Evolutionary conservation across 208 protist genomes (phyloP).

Genomic region (Leishmania guyanensis): DNA sequence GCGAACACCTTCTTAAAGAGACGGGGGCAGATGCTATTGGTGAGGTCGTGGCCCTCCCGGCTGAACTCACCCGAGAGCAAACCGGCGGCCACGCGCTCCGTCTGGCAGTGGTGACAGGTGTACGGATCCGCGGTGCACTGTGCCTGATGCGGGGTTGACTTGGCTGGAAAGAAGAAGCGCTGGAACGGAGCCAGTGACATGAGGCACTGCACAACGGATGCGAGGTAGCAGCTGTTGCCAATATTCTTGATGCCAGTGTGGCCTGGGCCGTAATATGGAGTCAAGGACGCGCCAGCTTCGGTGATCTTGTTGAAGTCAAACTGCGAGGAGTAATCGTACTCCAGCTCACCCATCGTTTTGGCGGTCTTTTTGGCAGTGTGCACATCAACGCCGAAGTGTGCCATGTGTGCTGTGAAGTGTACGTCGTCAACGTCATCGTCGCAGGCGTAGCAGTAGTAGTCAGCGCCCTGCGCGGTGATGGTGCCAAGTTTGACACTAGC

Average conservation of each 20-base stretch:
- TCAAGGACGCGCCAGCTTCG: constrained; percentile 85
- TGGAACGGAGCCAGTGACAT: constrained; percentile 82
- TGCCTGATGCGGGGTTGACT: constrained; percentile 49
- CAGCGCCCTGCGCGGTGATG: constrained; percentile 82
- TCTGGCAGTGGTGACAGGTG: constrained; percentile 82
- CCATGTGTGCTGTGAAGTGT: constrained; percentile 93
- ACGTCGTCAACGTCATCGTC: constrained; percentile 96
- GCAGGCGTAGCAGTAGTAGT: constrained; percentile 96
- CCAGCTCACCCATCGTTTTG: constrained; percentile 96
- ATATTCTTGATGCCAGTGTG: constrained; percentile 95
- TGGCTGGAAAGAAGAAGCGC: constrained; percentile 64
- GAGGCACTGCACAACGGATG: constrained; percentile 95
- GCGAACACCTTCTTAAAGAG: constrained; percentile 97
- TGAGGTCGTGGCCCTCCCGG: constrained; percentile 36
- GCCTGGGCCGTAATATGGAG: constrained; percentile 93
- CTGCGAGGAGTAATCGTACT: constrained; percentile 96
- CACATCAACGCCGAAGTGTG: constrained; percentile 96
- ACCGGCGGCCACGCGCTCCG: constrained; percentile 92
- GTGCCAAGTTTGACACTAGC: constrained; percentile 97
- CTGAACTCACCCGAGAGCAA: constrained; percentile 94
- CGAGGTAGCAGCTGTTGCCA: constrained; percentile 98
- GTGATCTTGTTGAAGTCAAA: constrained; percentile 94
- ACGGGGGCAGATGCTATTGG: constrained; percentile 86
- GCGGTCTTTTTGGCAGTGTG: constrained; percentile 91
- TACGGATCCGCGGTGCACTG: constrained; percentile 65